Base-by-base conservation (phyloP, 2,329 filamentous ascomycete species). In the Hypoxylon sp. region DNA sequence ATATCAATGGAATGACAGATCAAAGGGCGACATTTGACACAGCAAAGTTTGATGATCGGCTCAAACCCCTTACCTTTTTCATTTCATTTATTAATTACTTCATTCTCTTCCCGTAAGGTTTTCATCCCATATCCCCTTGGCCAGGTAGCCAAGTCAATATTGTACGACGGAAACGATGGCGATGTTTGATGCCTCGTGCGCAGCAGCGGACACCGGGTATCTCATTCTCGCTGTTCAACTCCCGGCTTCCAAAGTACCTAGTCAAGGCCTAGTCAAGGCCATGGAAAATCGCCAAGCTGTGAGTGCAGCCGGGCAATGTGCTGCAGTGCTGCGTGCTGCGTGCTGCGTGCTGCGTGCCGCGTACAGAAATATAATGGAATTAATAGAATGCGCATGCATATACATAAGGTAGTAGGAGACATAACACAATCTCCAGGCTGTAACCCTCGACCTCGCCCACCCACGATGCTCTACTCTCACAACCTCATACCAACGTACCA, bases 131-230 rank as follows among this genome's bases (percentile, higher is more conserved):
- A 34, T 54, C 32, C 4, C 24, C 24, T 26, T 4, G 24, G 24
- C 24, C 7, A 26, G 7, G 24, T 7, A 26, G 24, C 26, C 49
- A 34, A 13, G 10, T 28, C 50, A 57, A 54, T 64, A 50, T 59
- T 56, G 64, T 64, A 51, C 57, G 43, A 67, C 64, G 44, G 54
- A 62, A 39, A 65, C 51, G 15, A 65, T 57, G 59, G 58, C 65
- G 22, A 64, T 50, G 55, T 37, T 59, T 26, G 15, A 55, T 32
- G 49, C 56, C 55, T 58, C 53, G 53, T 64, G 56, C 48, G 41
- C 47, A 54, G 56, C 52, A 37, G 13, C 37, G 37, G 17, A 7
- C 37, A 20, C n/a, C 37, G 49, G 49, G 37, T 61, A 64, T 58
- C 46, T 49, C 39, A 47, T 62, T 60, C 50, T 65, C 49, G 58